phyloP scores from a whole-genome alignment of 441 rosid species.

The Brassica hybrid region DNA sequence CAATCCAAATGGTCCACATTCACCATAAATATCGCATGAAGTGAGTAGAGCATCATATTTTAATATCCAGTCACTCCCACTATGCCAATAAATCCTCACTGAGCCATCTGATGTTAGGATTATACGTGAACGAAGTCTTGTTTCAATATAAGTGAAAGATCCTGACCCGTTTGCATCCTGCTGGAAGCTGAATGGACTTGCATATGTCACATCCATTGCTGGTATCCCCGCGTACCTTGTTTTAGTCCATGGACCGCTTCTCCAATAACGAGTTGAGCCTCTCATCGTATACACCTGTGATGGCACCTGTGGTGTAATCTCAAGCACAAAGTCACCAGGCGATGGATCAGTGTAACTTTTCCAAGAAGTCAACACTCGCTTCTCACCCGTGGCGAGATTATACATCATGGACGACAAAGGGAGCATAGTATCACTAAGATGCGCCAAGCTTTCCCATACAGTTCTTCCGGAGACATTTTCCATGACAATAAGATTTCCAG shows the following conservation, averaged over 20 bases:
- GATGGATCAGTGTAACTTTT: slow-evolving; percentile 33
- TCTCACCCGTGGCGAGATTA: slow-evolving; percentile 14
- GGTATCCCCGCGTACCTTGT: slow-evolving; percentile 30
- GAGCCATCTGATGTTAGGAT: slow-evolving; percentile 4
- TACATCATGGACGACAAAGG: neutral
- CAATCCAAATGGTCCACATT: slow-evolving; percentile 48
- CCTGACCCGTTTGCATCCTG: slow-evolving; percentile 34
- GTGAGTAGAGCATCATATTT: neutral
- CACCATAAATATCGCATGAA: slow-evolving; percentile 43
- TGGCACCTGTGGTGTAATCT: slow-evolving; percentile 26
- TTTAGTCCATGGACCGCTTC: slow-evolving; percentile 39
- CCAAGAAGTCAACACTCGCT: slow-evolving; percentile 30
- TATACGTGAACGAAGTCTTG: neutral
- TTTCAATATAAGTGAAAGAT: neutral
- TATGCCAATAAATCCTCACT: neutral
- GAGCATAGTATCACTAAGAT: slow-evolving; percentile 33
- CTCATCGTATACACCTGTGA: slow-evolving; percentile 7
- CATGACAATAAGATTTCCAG: neutral
- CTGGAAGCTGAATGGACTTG: slow-evolving; percentile 19
- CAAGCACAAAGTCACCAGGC: neutral
- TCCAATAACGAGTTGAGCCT: slow-evolving; percentile 21
- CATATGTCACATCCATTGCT: neutral
- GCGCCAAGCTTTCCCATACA: slow-evolving; percentile 32
- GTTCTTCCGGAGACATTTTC: neutral
- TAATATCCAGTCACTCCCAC: neutral